phyloP scores from a whole-genome alignment of 2,329 filamentous ascomycete species.

The Phyllosticta ampelicida region DNA sequence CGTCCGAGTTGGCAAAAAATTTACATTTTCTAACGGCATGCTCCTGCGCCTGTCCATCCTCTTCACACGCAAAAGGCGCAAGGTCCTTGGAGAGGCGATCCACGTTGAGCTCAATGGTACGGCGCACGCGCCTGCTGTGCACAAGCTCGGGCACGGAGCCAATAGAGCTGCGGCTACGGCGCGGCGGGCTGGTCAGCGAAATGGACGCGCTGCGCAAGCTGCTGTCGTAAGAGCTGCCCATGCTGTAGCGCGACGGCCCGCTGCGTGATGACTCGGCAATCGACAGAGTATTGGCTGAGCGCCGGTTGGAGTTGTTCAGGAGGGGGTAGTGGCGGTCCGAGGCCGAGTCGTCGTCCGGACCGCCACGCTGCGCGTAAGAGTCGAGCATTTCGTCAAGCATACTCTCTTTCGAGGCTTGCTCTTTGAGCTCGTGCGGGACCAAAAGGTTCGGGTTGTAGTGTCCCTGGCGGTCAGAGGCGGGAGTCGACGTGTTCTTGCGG shows the following conservation, averaged over 20 bases:
- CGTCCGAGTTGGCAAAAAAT: slow-evolving; percentile 14
- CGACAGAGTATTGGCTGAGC: slow-evolving; percentile 17
- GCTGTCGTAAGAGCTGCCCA: slow-evolving; percentile 45
- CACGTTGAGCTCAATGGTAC: slow-evolving; percentile 21
- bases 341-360: slow-evolving; percentile 12
- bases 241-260: slow-evolving; percentile 43
- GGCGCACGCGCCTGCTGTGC: slow-evolving; percentile 24
- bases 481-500: background rate
- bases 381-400: slow-evolving; percentile 28
- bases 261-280: slow-evolving; percentile 35
- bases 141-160: slow-evolving; percentile 30
- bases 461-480: slow-evolving; percentile 15
- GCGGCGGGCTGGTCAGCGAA: slow-evolving; percentile 24
- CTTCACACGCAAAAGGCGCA: slow-evolving; percentile 17
- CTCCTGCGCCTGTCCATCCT: slow-evolving; percentile 16
- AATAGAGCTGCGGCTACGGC: slow-evolving; percentile 27
- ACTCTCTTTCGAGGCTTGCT: slow-evolving; percentile 21
- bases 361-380: slow-evolving; percentile 25
- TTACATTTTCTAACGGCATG: background rate
- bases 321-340: slow-evolving; percentile 39
- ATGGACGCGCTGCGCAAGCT: slow-evolving; percentile 37
- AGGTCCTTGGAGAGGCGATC: slow-evolving; percentile 26
- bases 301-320: slow-evolving; percentile 18
- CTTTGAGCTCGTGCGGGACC: slow-evolving; percentile 25
- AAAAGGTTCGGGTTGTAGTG: slow-evolving; percentile 28